Evolutionary conservation across 2,329 filamentous ascomycete genomes (phyloP).

Genomic region (Gaeumannomyces tritici): DNA sequence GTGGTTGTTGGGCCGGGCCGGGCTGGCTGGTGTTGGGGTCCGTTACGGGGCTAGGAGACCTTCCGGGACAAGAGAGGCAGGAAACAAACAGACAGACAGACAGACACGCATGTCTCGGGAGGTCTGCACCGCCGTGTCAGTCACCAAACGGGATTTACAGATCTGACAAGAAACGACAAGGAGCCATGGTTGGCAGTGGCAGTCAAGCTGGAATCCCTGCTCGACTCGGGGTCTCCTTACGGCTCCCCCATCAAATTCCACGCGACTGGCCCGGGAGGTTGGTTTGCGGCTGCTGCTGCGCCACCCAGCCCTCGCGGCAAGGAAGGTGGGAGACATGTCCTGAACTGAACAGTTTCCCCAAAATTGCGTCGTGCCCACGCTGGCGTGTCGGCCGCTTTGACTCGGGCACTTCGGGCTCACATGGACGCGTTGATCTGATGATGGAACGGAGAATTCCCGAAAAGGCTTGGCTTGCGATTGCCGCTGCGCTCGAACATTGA

Average conservation of each 20-base stretch:
- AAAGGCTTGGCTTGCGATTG: neutral
- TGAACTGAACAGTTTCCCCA: neutral
- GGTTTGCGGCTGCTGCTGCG: neutral
- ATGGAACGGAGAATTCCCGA: neutral
- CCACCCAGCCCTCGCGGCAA: neutral
- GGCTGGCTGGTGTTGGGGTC: neutral
- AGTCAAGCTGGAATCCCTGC: too few species aligned
- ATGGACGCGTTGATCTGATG: neutral
- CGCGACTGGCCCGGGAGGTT: neutral
- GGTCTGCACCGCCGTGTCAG: neutral
- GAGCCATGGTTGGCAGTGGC: neutral
- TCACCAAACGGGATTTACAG: neutral
- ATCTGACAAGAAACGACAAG: neutral
- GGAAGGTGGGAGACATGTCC: neutral
- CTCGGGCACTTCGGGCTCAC: neutral
- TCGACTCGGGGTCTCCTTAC: neutral
- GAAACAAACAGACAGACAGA: too few species aligned
- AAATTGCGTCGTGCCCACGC: neutral
- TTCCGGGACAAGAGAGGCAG: neutral
- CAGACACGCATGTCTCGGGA: too few species aligned
- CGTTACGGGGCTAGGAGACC: too few species aligned
- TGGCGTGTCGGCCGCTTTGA: neutral
- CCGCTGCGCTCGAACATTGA: neutral
- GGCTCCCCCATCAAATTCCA: neutral
- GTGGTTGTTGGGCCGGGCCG: too few species aligned